These are phyloP conservation scores for Tulasnella sp. DNA, from an alignment of 768 basidiomycete species.

Conservation along the genomic window DNA sequence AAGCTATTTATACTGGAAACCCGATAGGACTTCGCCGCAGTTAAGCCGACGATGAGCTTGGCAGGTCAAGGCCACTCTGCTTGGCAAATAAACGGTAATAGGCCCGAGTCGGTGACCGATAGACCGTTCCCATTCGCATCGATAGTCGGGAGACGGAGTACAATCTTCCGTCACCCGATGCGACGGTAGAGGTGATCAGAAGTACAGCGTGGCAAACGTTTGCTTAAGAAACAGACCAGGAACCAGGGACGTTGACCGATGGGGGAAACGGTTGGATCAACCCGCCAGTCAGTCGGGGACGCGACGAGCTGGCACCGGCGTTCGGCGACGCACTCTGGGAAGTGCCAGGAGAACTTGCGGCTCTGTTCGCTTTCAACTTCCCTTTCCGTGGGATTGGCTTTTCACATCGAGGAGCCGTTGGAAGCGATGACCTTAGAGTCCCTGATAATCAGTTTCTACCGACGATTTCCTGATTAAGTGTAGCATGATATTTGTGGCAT, in stretches of 20 bases:
- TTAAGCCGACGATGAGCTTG: neutral
- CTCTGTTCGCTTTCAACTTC: neutral
- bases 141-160: too few relatives aligned
- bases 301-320: too few relatives aligned
- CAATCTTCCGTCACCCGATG: neutral
- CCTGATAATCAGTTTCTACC: neutral
- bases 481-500: too few relatives aligned
- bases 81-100: too few relatives aligned
- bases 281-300: too few relatives aligned
- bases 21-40: neutral
- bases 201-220: neutral
- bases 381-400: neutral
- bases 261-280: neutral
- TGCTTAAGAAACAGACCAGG: neutral
- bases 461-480: neutral
- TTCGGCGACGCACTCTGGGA: too few relatives aligned
- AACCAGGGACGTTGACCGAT: neutral
- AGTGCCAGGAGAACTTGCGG: too few relatives aligned
- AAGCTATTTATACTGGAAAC: neutral
- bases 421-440: neutral
- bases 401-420: neutral
- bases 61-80: too few relatives aligned
- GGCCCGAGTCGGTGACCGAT: too few relatives aligned
- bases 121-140: too few relatives aligned
- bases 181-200: neutral